Evolutionary conservation across 2,329 filamentous ascomycete species (phyloP), one percentile per base, ranked within the genome.

Genomic region (Xylariaceae sp.): DNA sequence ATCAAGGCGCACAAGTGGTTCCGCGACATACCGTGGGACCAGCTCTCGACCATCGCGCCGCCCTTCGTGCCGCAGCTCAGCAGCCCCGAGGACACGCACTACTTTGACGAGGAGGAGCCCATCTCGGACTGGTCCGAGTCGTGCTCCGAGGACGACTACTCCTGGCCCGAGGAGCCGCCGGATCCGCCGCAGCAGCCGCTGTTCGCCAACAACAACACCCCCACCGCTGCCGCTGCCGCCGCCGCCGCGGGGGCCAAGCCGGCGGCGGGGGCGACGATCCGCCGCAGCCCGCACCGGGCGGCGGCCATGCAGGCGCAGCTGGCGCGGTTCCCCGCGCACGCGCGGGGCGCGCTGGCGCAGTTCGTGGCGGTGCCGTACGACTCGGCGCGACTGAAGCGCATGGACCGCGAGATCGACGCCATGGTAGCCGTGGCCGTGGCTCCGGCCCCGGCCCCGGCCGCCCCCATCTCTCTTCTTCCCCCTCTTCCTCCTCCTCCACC

Each of bases 1-100:
- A 93, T 96, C 65, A 95, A 93, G 56, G 62, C 70, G 3, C 92
- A 96, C 59, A 75, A 77, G 9, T 96, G 90, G 72, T 96, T 96
- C 63, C 71, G 70, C 36, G 76, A 77, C 31, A 75, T 93, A 12
- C 72, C 76, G 1, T 96, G 87, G 92, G 75, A 83, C 11, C 73
- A 72, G 1, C 59, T 94, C 12, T 83, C 92, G 50, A 60, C 72
- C 21, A 71, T 76, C 35, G 65, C 65, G 7, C 89, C 90, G 1
- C 89, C 89, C 0, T 90, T 93, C 49, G 65, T 93, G 1, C 90
- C 90, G 0, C 70, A 77, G 8, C 78, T 95, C 16, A 67, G 67
- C 24, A 65, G 67, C 19, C 64, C 70, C 43, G 80, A 83, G 32
- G 83, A 89, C 52, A 92, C 88, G 1, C 85, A 83, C 49, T 96